Evolutionary conservation across 257 asterid genomes (phyloP), one percentile per base, ranked within the genome.

Genomic region (Striga asiatica): DNA sequence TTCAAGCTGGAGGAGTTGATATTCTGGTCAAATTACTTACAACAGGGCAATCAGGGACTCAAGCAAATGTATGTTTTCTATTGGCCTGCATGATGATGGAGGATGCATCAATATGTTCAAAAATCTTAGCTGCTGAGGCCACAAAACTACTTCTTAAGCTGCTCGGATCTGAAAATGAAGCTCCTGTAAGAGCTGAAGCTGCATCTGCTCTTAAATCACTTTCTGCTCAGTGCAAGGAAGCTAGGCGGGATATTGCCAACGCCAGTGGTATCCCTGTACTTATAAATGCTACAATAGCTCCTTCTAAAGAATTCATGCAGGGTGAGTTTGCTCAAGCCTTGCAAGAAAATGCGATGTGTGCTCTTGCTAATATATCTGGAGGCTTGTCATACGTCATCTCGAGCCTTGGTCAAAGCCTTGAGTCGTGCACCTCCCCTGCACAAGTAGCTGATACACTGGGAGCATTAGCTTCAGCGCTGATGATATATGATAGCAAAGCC

Each of bases 291-390:
- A 92, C 99, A 27, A 92, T 92, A 66, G 99, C 99, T 56, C 99
- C 99, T 68, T 92, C 99, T 28, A 92, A 92, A 71, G 99, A 92
- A 73, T 92, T 82, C 75, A 92, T 92, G 99, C 97, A 92, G 71
- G 97, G 98, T 31, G 99, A 92, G 67, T 76, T 77, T 48, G 99
- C 99, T 58, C 99, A 92, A 75, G 97, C 97, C 58, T 79, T 92
- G 89, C 99, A 92, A 76, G 99, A 88, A 84, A 81, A 88, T 57
- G 97, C 99, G 1, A 92, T 92, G 99, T 92, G 94, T 45, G 97
- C 99, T 41, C 97, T 92, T 70, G 99, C 99, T 3, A 92, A 92
- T 72, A 92, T 92, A 71, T 92, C 99, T 19, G 99, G 99, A 24
- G 99, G 97, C 54, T 74, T 92, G 72, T 84, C 98, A 3, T 84